Evolutionary conservation across 2,329 filamentous ascomycete genomes (phyloP), one percentile per base, ranked within the genome.

Genomic region (Lomentospora prolificans): DNA sequence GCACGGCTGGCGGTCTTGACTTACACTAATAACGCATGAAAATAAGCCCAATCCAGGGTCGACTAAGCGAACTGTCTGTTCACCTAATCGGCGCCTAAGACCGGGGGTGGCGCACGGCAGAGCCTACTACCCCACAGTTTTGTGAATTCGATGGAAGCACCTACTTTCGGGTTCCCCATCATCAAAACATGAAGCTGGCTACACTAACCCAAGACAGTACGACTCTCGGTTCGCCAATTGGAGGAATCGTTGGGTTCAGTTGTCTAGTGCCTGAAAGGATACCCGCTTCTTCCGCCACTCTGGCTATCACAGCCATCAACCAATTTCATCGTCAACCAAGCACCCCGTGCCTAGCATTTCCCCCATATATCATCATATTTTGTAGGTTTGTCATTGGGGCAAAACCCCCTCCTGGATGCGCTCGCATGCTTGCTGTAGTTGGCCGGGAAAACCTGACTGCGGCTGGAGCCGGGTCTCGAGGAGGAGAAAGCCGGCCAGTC

Each of bases 81-180:
- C 17, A n/a, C 17, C 17, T 19, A 48, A 27, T 17, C 17, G 22
- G 22, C 44, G 22, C 22, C 44, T 10, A 48, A 46, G 44, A 10
- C 44, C 44, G 44, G 44, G 44, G 44, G 44, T 48, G 19, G 22
- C 44, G 19, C 44, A 48, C 44, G 44, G 44, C 44, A 48, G 44
- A 48, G 7, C 12, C 44, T 48, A 19, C 44, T 48, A 48, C 44
- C 44, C 22, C 44, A 25, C 44, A 22, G 14, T 48, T 25, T 48
- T 19, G 17, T 22, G 44, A 19, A 48, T 25, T 9, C 19, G 41
- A 46, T 17, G 10, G 44, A 48, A 48, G 44, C 44, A n/a, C n/a
- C 4, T 41, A 17, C 36, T 41, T 41, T 14, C 10, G 6, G 14
- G 2, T 19, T 25, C 44, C 22, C n/a, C 44, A 22, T 25, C 44